Evolutionary conservation across 306 rosid genomes (phyloP).

Genomic region (Crotalaria pallida): DNA sequence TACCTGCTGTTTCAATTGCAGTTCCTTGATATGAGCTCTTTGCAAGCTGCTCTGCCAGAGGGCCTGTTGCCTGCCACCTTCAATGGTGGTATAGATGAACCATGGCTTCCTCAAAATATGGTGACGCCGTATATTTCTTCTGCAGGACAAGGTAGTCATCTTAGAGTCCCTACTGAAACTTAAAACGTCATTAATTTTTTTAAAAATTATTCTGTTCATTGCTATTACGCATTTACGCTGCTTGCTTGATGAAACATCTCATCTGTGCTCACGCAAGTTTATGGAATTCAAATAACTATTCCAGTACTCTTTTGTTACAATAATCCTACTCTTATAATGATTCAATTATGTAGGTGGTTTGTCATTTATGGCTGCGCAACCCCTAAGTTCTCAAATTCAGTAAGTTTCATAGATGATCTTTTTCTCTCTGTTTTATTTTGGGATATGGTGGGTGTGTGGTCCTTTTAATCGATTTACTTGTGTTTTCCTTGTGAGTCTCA

Average conservation of each 20-base stretch:
- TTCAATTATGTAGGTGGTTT: constrained; percentile 55
- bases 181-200: neutral
- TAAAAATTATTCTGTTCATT: no score
- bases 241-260: constrained; percentile 17
- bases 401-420: constrained; percentile 36
- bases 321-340: constrained; percentile 12
- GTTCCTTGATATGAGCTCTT: constrained; percentile 75
- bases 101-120: constrained; percentile 69
- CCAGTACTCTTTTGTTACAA: neutral
- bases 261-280: neutral
- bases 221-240: neutral
- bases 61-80: constrained; percentile 50
- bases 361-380: constrained; percentile 54
- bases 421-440: neutral
- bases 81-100: constrained; percentile 47
- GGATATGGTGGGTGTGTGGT: neutral
- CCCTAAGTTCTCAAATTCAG: constrained; percentile 59
- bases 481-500: neutral
- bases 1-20: constrained; percentile 28
- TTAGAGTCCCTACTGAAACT: neutral
- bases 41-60: constrained; percentile 71
- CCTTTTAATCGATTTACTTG: neutral
- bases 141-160: constrained; percentile 60
- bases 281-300: neutral
- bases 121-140: constrained; percentile 46